phyloP scores from a whole-genome alignment of 495 filamentous ascomycete species.

The Penicillium riverlandense region DNA sequence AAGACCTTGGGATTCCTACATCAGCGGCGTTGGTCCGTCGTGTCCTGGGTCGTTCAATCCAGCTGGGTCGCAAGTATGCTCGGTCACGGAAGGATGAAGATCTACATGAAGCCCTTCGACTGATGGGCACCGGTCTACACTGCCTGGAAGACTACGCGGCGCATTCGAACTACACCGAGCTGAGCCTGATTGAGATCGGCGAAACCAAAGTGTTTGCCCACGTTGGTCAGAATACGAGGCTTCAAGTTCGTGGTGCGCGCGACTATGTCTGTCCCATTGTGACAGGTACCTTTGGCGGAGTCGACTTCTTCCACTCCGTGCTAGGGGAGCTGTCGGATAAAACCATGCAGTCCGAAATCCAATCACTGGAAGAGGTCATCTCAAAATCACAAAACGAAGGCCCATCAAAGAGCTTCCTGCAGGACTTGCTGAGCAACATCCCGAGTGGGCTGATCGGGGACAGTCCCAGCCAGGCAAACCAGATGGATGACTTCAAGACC shows the following conservation, averaged over 20 bases:
- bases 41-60: conserved; percentile 63
- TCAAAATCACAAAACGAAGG: conserved; percentile 42
- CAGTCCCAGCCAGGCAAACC: conserved; percentile 53
- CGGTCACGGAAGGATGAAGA: conserved; percentile 57
- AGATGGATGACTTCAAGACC: conserved; percentile 56
- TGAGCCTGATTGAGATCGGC: conserved; percentile 77
- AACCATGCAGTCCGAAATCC: conserved; percentile 76
- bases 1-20: conserved; percentile 63
- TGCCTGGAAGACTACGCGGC: conserved; percentile 91
- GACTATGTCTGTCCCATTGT: conserved; percentile 66
- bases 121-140: conserved; percentile 80
- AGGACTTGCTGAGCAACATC: conserved; percentile 69
- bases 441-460: conserved; percentile 68
- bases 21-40: conserved; percentile 68
- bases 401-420: conserved; percentile 56
- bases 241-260: conserved; percentile 58
- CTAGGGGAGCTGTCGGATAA: conserved; percentile 86
- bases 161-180: conserved; percentile 84
- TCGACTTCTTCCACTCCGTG: conserved; percentile 81
- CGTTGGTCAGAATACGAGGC: conserved; percentile 62
- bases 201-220: conserved; percentile 77
- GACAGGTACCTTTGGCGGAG: conserved; percentile 88
- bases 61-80: conserved; percentile 65
- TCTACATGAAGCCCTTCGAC: conserved; percentile 74
- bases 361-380: conserved; percentile 73